Base-by-base conservation (phyloP, 805 yeast genomes). In the Monosporozyma siamensis region DNA sequence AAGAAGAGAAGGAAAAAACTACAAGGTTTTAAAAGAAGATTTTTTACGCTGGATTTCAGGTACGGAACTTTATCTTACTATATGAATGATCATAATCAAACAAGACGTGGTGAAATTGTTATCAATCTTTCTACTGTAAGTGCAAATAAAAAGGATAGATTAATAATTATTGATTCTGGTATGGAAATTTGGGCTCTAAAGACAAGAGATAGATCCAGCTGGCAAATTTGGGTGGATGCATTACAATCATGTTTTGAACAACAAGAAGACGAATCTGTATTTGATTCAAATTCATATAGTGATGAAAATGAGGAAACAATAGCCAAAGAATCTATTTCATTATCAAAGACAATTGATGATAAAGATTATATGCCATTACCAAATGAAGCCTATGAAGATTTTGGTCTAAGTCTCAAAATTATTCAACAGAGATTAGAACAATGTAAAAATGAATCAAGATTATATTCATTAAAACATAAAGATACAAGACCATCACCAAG, bases 131-230 rank as follows among this genome's bases (percentile, higher is more conserved):
- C 95, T 3, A 83, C 83, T n/a, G 78, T 92, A 2, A 76, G 89
- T 44, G 95, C 95, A 0, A 81, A 81, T 52, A 70, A 76, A 21
- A 74, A 74, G 44, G 75, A 77, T 20, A 65, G 75, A 41, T 81
- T 84, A 53, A 78, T 92, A 34, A 78, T 82, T 37, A 74, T 92
- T 45, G 97, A 92, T 59, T 87, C 97, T 0, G 97, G 97, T 2
- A 80, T 90, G 78, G 97, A 90, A 59, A 79, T 84, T 8, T 90
- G 97, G 97, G 78, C 77, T 30, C 68, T 90, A 46, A 85, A 83
- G 53, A 84, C 97, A 0, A 65, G 70, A 38, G 77, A 70, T 44
- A 62, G 64, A 9, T 68, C 71, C 6, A 89, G 83, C 49, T 92
- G 87, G 72, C 73, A 77, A 27, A 69, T 75, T 5, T 92, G 98